Conservation (phyloP, 768 basidiomycete genomes). For the Boletales sp. region DNA sequence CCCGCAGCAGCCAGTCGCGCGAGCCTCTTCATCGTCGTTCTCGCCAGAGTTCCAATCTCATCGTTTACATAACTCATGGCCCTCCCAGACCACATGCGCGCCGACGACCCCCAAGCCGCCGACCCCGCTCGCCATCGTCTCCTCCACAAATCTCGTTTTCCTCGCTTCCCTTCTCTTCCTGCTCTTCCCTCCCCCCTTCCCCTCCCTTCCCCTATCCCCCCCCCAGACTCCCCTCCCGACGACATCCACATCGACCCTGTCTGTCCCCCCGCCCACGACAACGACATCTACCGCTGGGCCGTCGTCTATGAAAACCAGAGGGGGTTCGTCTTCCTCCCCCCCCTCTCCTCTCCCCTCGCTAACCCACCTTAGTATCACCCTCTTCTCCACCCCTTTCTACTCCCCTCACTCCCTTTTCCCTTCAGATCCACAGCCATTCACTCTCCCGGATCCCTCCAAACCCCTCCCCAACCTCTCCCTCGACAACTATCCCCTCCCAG, state of each 20-base stretch:
- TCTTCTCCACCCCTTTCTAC: conserved; percentile 73
- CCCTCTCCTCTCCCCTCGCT: neutral
- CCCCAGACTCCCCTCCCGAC: neutral
- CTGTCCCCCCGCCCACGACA: conserved; percentile 27
- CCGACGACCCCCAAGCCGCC: conserved; percentile 40
- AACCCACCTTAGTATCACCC: conserved; percentile 44
- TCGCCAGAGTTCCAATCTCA: neutral
- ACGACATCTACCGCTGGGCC: conserved; percentile 72
- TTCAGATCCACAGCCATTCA: conserved; percentile 71
- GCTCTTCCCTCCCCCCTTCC: conserved; percentile 17
- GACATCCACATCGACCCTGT: conserved; percentile 33
- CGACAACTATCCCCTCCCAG: conserved; percentile 66
- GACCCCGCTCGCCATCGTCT: conserved; percentile 48
- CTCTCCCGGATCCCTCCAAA: conserved; percentile 45
- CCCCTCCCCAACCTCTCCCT: conserved; percentile 57
- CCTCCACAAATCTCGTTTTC: conserved; percentile 33
- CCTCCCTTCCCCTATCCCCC: neutral
- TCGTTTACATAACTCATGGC: conserved; percentile 12
- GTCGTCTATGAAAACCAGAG: conserved; percentile 80
- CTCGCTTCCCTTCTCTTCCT: conserved; percentile 30
- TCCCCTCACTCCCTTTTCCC: conserved; percentile 68
- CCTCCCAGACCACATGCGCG: conserved; percentile 38
- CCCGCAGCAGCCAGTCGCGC: conserved; percentile 3
- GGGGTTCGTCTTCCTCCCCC: conserved; percentile 45
- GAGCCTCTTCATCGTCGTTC: conserved; percentile 14